A percentile compares a stretch with the other conserved stretches of the same genome.
Evolutionary conservation across 1,284 basidiomycete genomes (phyloP).

Genomic region (Marasmius tenuissimus): DNA sequence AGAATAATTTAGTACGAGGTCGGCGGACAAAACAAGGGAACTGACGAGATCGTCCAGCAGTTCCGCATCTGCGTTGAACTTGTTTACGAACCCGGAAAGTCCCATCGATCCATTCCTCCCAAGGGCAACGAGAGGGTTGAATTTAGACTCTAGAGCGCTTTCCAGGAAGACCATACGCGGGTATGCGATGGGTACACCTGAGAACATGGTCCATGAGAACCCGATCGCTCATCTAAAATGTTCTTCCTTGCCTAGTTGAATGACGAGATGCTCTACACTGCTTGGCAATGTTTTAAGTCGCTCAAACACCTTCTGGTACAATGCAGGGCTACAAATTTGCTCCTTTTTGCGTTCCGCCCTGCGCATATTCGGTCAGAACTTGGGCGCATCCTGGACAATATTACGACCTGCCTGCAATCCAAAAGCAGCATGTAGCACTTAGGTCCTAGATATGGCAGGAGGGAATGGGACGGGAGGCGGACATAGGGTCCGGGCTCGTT

Average conservation of each 20-base stretch:
- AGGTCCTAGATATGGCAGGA: constrained; percentile 73
- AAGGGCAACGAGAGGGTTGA: constrained; percentile 79
- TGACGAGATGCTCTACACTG: constrained; percentile 76
- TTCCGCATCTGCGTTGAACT: constrained; percentile 90
- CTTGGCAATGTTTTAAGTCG: constrained; percentile 56
- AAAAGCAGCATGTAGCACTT: constrained; percentile 72
- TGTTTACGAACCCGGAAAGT: constrained; percentile 82
- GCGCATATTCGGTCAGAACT: constrained; percentile 4
- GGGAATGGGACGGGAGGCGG: constrained; percentile 79
- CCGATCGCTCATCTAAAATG: neutral
- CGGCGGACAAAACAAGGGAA: neutral
- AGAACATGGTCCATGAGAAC: neutral
- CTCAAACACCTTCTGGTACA: constrained; percentile 78
- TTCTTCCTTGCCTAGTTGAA: constrained; percentile 63
- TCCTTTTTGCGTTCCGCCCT: constrained; percentile 86
- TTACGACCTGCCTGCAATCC: constrained; percentile 71
- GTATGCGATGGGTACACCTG: constrained; percentile 82
- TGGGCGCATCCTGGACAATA: constrained; percentile 3
- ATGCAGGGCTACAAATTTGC: constrained; percentile 70
- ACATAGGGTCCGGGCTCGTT: constrained; percentile 70
- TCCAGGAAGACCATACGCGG: constrained; percentile 92
- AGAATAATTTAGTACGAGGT: neutral
- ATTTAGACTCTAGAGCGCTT: constrained; percentile 72
- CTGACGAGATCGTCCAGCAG: constrained; percentile 86
- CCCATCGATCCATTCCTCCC: constrained; percentile 65